Conservation (phyloP, 2,329 filamentous ascomycete species). For the Aureobasidium namibiae region DNA sequence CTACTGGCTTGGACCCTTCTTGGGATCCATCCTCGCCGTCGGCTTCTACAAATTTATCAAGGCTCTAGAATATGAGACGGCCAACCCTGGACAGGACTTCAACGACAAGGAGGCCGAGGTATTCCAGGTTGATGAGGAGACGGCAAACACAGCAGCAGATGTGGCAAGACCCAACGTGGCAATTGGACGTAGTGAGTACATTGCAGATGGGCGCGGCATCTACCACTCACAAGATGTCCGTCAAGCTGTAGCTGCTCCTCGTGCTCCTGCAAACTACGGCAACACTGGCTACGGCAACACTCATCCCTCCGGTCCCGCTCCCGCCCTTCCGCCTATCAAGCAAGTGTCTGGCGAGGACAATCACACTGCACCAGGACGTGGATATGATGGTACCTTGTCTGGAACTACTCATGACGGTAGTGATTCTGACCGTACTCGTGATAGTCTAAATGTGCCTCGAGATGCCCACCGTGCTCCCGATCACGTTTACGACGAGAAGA, state of each 20-base stretch:
- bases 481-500: slow-evolving; percentile 9
- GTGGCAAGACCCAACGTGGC: slow-evolving; percentile 22
- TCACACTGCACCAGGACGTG: neutral
- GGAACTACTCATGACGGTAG: slow-evolving; percentile 8
- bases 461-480: slow-evolving; percentile 8
- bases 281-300: slow-evolving; percentile 5
- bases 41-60: slow-evolving; percentile 44
- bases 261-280: slow-evolving; percentile 14
- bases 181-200: slow-evolving; percentile 17
- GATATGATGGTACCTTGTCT: slow-evolving; percentile 8
- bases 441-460: slow-evolving; percentile 10
- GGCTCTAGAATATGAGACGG: slow-evolving; percentile 42
- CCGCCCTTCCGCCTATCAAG: neutral
- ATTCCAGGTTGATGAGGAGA: slow-evolving; percentile 29
- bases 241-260: slow-evolving; percentile 16
- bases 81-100: slow-evolving; percentile 40
- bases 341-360: neutral
- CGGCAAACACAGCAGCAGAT: slow-evolving; percentile 24
- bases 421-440: slow-evolving; percentile 11
- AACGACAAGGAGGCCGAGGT: slow-evolving; percentile 35
- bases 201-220: slow-evolving; percentile 13
- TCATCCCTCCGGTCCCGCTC: neutral
- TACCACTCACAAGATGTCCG: slow-evolving; percentile 15
- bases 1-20: slow-evolving; percentile 42
- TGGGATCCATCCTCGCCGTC: slow-evolving; percentile 39